Base-by-base conservation (phyloP, 179 eudicot genomes). In the Drosera spatulata region DNA sequence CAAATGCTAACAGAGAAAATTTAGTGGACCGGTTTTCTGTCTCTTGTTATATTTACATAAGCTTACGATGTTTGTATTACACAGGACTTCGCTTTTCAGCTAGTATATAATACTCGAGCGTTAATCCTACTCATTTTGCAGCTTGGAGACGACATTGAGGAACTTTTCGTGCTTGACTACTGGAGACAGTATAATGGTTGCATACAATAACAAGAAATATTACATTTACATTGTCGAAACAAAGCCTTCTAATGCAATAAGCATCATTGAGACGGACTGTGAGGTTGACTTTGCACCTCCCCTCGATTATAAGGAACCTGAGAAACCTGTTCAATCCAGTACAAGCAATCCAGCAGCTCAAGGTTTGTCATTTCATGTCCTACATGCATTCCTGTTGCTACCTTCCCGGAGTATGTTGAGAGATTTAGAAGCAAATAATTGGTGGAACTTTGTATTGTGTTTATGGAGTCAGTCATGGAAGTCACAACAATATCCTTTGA, bases 221-320 rank as follows among this genome's bases (percentile, higher is more conserved):
- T 91, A 83, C 69, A 91, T 91, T 64, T 95, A 91, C 64, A 91
- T 91, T 5, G 62, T 91, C n/a, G 96, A 91, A 75, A 50, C 98
- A 60, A 83, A 76, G 74, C 98, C 98, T 60, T 55, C 96, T 37
- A 39, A 84, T 76, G 98, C 89, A 43, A 84, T 91, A 56, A 82
- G 78, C 69, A 91, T 91, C 43, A 91, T 91, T 58, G 98, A 91
- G 74, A 91, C 95, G 3, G 96, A 91, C 69, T 91, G 98, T 71
- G 96, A 91, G 69, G 96, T 91, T 63, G 98, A 91, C 70, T 88
- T 91, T 75, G 97, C 97, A 56, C 96, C 97, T 69, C 97, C 97
- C 39, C 97, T 91, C 69, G 96, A 88, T 83, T 91, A 85, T 68
- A 82, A 85, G 58, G 96, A 91, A 75, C 96, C 95, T 58, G 87